These are phyloP conservation scores for Hemileia vastatrix DNA, from an alignment of 1,284 basidiomycete species.

Conservation along the genomic window DNA sequence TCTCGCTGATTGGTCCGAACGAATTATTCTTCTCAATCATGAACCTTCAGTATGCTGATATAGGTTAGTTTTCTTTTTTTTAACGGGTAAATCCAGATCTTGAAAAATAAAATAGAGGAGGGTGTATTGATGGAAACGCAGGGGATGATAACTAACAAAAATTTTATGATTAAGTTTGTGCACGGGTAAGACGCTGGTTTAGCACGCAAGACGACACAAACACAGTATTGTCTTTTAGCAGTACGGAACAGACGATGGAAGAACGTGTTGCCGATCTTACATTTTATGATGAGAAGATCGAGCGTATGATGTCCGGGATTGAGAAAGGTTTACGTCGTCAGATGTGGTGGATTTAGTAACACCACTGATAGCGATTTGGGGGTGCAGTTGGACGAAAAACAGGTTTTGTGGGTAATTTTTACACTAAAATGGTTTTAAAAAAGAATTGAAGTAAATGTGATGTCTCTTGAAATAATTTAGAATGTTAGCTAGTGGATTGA, in stretches of 20 bases:
- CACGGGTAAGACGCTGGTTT: conserved; percentile 9
- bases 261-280: conserved; percentile 3
- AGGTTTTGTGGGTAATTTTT: too few species aligned
- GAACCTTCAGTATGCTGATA: conserved; percentile 23
- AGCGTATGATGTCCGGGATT: conserved; percentile 6
- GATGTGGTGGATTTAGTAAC: conserved; percentile 24
- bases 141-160: not conserved
- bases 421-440: too few species aligned
- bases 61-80: conserved; percentile 7
- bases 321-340: conserved; percentile 7
- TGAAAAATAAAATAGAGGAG: not conserved
- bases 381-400: too few species aligned
- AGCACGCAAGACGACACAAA: conserved; percentile 8
- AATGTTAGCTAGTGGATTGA: too few species aligned
- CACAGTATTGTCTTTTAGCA: not conserved
- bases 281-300: not conserved
- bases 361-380: too few species aligned
- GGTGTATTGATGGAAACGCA: not conserved
- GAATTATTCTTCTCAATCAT: not conserved
- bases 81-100: not conserved
- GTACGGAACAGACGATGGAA: conserved; percentile 6
- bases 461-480: too few species aligned
- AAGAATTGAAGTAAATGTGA: too few species aligned
- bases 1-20: not conserved
- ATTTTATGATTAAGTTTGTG: not conserved